Conservation (phyloP, 2,329 filamentous ascomycete species). For the Zymoseptoria crescenta region DNA sequence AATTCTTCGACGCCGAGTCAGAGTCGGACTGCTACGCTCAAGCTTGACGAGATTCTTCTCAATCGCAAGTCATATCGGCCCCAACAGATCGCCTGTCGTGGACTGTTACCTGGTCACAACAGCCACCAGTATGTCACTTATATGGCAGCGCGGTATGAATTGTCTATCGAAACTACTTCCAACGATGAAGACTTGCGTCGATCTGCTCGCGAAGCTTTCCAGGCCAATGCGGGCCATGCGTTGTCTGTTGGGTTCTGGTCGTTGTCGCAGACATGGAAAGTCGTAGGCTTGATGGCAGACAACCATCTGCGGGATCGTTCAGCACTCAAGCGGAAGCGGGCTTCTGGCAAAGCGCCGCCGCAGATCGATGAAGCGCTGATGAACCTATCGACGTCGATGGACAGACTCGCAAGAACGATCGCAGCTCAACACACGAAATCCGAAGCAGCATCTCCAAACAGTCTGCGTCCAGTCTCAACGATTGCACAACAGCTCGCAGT, state of each 20-base stretch:
- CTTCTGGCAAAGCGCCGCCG: constrained; percentile 3
- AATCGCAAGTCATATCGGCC: constrained; percentile 23
- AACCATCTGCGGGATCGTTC: constrained; percentile 40
- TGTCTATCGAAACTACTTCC: constrained; percentile 2
- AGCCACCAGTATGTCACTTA: constrained; percentile 11
- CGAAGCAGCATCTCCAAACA: constrained; percentile 10
- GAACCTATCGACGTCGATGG: constrained; percentile 8
- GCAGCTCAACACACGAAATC: constrained; percentile 16
- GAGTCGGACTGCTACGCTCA: constrained; percentile 25
- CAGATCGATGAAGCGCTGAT: not conserved
- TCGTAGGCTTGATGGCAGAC: constrained; percentile 45
- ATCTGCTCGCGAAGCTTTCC: constrained; percentile 13
- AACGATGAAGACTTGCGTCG: constrained; percentile 9
- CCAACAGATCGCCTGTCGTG: constrained; percentile 21
- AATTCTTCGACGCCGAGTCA: constrained; percentile 7
- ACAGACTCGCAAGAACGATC: constrained; percentile 10
- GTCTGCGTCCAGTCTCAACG: constrained; percentile 15
- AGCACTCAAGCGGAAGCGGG: constrained; percentile 6
- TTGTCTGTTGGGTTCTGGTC: constrained; percentile 34
- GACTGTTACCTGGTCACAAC: constrained; percentile 17
- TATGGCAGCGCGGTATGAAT: constrained; percentile 10
- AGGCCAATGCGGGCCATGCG: constrained; percentile 9
- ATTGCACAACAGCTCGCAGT: constrained; percentile 18
- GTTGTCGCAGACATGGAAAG: constrained; percentile 52
- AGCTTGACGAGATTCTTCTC: constrained; percentile 21